These are phyloP conservation scores for Beauveria medogensis DNA, from an alignment of 2,329 filamentous ascomycete species.

Conservation along the genomic window DNA sequence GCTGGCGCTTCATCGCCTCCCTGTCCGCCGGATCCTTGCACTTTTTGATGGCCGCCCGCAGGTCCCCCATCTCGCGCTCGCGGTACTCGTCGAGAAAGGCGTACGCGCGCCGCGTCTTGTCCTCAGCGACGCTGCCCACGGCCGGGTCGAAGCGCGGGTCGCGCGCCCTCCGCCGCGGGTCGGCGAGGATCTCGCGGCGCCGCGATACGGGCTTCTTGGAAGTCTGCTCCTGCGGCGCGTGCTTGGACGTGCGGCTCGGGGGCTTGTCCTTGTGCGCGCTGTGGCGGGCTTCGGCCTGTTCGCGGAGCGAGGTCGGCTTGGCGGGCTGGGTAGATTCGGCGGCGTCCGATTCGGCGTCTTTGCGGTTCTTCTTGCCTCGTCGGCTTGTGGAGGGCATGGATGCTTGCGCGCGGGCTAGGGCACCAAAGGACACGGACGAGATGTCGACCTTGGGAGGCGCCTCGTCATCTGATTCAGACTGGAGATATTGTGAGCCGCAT, in stretches of 20 bases:
- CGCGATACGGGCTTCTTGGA: slow-evolving; percentile 79
- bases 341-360: slow-evolving; percentile 19
- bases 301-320: slow-evolving; percentile 24
- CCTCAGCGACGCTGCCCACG: slow-evolving; percentile 43
- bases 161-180: slow-evolving; percentile 51
- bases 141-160: slow-evolving; percentile 84
- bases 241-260: slow-evolving; percentile 56
- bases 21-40: slow-evolving; percentile 57
- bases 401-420: slow-evolving; percentile 79
- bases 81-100: slow-evolving; percentile 83
- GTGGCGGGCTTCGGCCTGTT: slow-evolving; percentile 18
- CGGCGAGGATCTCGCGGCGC: slow-evolving; percentile 61
- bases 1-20: slow-evolving; percentile 61
- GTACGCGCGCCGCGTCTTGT: slow-evolving; percentile 64
- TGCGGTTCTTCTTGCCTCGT: slow-evolving; percentile 23
- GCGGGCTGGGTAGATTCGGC: background rate
- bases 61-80: slow-evolving; percentile 68
- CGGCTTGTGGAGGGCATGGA: slow-evolving; percentile 39
- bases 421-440: slow-evolving; percentile 72
- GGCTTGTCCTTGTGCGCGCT: slow-evolving; percentile 8
- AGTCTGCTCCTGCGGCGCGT: slow-evolving; percentile 76
- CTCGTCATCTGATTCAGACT: slow-evolving; percentile 25
- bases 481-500: background rate
- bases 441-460: slow-evolving; percentile 33
- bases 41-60: slow-evolving; percentile 59